Evolutionary conservation across 371 early-diverging fungal species (phyloP).

Genomic region (Syncephalastrum monosporum): DNA sequence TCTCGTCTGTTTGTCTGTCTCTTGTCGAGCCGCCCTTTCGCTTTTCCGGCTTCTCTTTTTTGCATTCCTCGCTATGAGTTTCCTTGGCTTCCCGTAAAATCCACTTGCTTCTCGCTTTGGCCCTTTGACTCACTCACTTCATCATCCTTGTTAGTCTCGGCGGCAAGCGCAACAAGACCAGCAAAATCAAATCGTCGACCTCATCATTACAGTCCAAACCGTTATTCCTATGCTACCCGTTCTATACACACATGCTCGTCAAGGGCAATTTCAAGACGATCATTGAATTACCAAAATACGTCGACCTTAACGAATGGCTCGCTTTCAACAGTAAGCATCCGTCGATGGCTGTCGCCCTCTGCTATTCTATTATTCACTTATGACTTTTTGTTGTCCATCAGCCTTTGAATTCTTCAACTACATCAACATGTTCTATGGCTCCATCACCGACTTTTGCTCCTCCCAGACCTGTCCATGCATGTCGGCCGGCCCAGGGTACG

Average conservation of each 20-base stretch:
- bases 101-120: not conserved
- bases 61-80: conserved; percentile 26
- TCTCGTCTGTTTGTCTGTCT: too few relatives aligned
- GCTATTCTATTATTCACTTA: not conserved
- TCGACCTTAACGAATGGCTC: conserved; percentile 94
- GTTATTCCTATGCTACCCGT: conserved; percentile 74
- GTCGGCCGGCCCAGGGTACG: conserved; percentile 84
- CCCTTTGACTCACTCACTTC: conserved; percentile 12
- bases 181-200: conserved; percentile 45
- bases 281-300: conserved; percentile 83
- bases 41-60: not conserved
- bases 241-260: conserved; percentile 80
- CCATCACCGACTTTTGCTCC: conserved; percentile 90
- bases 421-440: conserved; percentile 89
- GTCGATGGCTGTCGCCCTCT: not conserved
- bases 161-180: conserved; percentile 35
- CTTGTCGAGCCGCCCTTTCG: too few relatives aligned
- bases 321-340: conserved; percentile 77
- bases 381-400: conserved; percentile 15
- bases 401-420: conserved; percentile 95
- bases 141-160: conserved; percentile 30
- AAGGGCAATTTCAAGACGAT: conserved; percentile 90
- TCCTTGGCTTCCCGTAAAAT: conserved; percentile 35
- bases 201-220: conserved; percentile 50
- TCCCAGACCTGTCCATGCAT: conserved; percentile 78